A percentile compares a stretch with the other conserved stretches of the same genome.
Evolutionary conservation across 2,329 filamentous ascomycete species (phyloP).

Genomic region (Penicillium sp.): DNA sequence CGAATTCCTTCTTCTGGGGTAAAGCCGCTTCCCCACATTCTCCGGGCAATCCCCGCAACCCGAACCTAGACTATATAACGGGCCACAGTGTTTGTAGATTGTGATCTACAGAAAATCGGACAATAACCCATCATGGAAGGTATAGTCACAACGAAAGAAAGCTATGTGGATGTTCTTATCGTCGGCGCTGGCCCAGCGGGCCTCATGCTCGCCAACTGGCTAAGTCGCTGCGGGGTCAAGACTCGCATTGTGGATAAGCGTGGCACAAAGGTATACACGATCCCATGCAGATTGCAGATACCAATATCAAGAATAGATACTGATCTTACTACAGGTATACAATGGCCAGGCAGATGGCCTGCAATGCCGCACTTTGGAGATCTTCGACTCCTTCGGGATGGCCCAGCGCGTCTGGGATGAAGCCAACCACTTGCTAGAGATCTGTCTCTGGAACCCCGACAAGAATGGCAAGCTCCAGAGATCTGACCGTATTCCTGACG

Average conservation of each 20-base stretch:
- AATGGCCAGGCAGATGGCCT: slow-evolving; percentile 53
- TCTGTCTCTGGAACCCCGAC: slow-evolving; percentile 41
- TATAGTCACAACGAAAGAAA: not conserved
- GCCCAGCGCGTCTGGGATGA: slow-evolving; percentile 55
- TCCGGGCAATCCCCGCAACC: not conserved
- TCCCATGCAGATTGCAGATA: not conserved
- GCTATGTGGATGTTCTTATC: not conserved
- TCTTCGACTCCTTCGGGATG: slow-evolving; percentile 69
- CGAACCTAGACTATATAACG: not conserved
- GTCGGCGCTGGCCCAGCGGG: slow-evolving; percentile 47
- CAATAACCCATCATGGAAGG: not conserved
- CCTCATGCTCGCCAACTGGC: slow-evolving; percentile 49
- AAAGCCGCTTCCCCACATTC: not conserved
- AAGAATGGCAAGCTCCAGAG: slow-evolving; percentile 55
- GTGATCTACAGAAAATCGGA: not conserved
- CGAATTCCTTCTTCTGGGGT: not conserved
- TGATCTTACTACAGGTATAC: slow-evolving; percentile 9
- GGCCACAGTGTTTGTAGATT: not conserved
- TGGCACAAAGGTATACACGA: slow-evolving; percentile 31
- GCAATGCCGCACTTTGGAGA: slow-evolving; percentile 65
- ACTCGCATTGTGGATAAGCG: slow-evolving; percentile 49
- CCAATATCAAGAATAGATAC: not conserved
- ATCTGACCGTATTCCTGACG: slow-evolving; percentile 61
- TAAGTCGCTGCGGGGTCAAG: slow-evolving; percentile 48
- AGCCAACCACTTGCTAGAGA: slow-evolving; percentile 28